These are phyloP conservation scores for Talaromyces islandicus DNA, from an alignment of 2,329 filamentous ascomycete species.

Conservation along the genomic window DNA sequence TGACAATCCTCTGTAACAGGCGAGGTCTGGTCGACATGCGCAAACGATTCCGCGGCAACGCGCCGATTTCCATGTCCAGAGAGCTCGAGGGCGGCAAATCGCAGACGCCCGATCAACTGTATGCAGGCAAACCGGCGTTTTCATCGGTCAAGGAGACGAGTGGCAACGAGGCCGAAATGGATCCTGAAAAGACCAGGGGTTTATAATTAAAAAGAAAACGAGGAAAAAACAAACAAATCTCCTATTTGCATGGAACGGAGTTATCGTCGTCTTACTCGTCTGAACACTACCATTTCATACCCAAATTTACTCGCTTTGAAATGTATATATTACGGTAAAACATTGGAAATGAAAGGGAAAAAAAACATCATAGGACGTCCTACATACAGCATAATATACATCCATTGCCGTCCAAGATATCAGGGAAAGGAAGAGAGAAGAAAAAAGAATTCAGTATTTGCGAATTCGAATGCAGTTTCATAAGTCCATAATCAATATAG, in stretches of 20 bases:
- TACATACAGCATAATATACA: slow-evolving; percentile 5
- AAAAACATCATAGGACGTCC: background rate
- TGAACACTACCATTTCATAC: background rate
- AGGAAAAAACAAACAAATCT: background rate
- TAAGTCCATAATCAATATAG: slow-evolving; percentile 1
- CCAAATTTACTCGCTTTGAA: background rate
- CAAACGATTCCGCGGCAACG: slow-evolving; percentile 93
- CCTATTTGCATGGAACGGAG: slow-evolving; percentile 10
- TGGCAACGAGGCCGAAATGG: slow-evolving; percentile 56
- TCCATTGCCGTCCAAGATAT: background rate
- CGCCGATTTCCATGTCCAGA: slow-evolving; percentile 67
- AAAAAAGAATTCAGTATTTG: background rate
- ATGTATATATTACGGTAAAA: background rate
- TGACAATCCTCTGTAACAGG: slow-evolving; percentile 17
- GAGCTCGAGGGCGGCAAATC: slow-evolving; percentile 53
- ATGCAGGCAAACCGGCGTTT: slow-evolving; percentile 70
- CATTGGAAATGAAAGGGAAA: background rate
- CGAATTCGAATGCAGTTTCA: slow-evolving; percentile 6
- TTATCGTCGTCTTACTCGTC: background rate
- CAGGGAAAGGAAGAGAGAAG: background rate
- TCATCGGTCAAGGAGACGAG: slow-evolving; percentile 59
- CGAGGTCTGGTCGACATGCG: slow-evolving; percentile 97
- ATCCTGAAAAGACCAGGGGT: slow-evolving; percentile 43
- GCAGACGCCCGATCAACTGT: slow-evolving; percentile 63
- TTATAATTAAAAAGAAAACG: background rate